These are phyloP conservation scores for Solanum lycopersicoides DNA, from an alignment of 257 asterid genomes.

Conservation along the genomic window DNA sequence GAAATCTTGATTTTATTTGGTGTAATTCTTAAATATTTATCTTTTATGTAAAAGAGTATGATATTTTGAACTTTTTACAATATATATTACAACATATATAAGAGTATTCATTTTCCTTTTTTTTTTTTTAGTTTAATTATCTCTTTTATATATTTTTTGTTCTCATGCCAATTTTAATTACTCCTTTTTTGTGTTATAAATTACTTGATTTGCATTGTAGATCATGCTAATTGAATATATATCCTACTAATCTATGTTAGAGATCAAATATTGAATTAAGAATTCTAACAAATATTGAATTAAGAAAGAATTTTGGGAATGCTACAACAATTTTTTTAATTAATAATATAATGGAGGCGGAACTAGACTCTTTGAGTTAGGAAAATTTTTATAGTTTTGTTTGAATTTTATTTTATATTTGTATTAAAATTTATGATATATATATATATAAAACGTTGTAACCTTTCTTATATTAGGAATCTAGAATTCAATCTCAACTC, in stretches of 20 bases:
- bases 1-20: too few species aligned
- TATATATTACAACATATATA: background rate
- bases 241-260: background rate
- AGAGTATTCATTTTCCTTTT: too few species aligned
- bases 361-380: background rate
- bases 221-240: background rate
- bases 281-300: background rate
- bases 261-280: background rate
- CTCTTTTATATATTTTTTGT: background rate
- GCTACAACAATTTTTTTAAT: background rate
- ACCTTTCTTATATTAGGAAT: background rate
- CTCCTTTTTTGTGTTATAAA: background rate
- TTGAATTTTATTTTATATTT: background rate
- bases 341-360: background rate
- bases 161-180: background rate
- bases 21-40: background rate
- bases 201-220: background rate
- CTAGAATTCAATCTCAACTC: background rate
- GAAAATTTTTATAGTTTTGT: background rate
- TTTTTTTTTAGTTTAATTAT: background rate
- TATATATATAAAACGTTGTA: background rate
- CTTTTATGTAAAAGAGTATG: background rate
- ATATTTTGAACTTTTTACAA: background rate
- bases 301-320: background rate
- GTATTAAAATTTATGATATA: background rate